Evolutionary conservation across 1,284 basidiomycete genomes (phyloP), one percentile per base, ranked within the genome.

Genomic region (Sporisorium exsertum): DNA sequence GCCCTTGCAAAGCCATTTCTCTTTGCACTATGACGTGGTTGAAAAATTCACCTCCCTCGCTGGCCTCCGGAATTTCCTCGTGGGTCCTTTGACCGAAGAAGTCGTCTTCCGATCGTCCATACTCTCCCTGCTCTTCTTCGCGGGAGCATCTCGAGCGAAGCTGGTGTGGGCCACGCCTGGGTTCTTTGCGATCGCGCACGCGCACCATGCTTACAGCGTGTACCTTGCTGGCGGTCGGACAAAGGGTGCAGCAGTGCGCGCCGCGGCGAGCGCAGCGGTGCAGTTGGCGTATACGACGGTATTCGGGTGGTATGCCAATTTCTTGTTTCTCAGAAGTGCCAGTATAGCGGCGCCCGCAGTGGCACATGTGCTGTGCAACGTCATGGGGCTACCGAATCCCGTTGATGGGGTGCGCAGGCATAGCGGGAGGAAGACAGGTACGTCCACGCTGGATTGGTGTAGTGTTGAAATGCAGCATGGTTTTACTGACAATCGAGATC

Each of bases 21-120:
- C 59, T 24, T 71, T 49, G 53, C 61, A 86, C 43, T 69, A 76
- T 3, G 86, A 89, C 57, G 74, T 91, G 0, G 58, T 84, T 15
- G 81, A 82, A 10, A 86, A 87, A 55, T 86, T 91, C 64, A 83
- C 86, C 22, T 88, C 88, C 0, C 89, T 90, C 86, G 77, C 88
- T 32, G 92, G 91, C 0, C 62, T 91, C 29, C 87, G 96, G 67
- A 97, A 95, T 84, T 94, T 91, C 82, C 78, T 93, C 40, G 86
- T 92, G 32, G 95, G 90, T 0, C 96, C 96, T 0, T 85, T 94
- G 35, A 95, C 95, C 0, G 96, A 99, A 87, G 96, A 99, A 85
- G 79, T 97, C 26, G 93, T 95, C 3, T 99, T 97, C 84, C 89
- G 97, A 27, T 91, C 92, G 0, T 95, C 93, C 82, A 89, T 96